Evolutionary conservation across 805 yeast genomes (phyloP), one percentile per base, ranked within the genome.

Genomic region (Candida sakaeoensis): DNA sequence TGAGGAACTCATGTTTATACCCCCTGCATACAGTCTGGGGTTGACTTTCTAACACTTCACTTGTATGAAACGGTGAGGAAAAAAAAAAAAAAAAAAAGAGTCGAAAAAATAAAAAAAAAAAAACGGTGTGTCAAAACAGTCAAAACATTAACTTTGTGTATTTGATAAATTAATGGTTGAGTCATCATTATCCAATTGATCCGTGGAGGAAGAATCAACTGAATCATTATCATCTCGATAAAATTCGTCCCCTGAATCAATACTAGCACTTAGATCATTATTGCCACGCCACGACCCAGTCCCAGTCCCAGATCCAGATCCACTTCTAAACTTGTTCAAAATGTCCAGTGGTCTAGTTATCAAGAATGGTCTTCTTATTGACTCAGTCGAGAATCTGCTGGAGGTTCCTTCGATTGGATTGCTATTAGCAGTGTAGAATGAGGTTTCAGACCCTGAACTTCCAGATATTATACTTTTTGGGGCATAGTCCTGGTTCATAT

Each of bases 331-430:
- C 36, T 46, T 50, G 38, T 53, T 50, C 27, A 57, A 45, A 3
- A 57, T 53, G 30, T 55, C 58, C 58, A 55, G 58, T 15, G 62
- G 61, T 32, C 50, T 44, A 8, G 51, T 24, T 37, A 44, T 54
- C 14, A 39, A 40, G 33, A 37, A 40, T 18, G 42, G 38, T 16
- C 33, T n/a, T 26, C 26, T 36, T 19, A 16, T 12, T 14, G 40
- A 23, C 21, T 28, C 15, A 3, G 26, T 26, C 5, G 39, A 9
- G 5, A 14, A 18, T 21, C 23, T 22, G 23, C 27, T 23, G 5
- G 39, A 26, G 19, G 26, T 13, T 8, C 29, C 34, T 29, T 36
- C 40, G 6, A 15, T 29, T 12, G 40, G 34, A n/a, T 29, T 13
- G 23, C 27, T 15, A n/a, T 36, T 28, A 10, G 40, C 34, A 15